Conservation (phyloP, 805 yeast genomes). For the Candida silvatica region DNA sequence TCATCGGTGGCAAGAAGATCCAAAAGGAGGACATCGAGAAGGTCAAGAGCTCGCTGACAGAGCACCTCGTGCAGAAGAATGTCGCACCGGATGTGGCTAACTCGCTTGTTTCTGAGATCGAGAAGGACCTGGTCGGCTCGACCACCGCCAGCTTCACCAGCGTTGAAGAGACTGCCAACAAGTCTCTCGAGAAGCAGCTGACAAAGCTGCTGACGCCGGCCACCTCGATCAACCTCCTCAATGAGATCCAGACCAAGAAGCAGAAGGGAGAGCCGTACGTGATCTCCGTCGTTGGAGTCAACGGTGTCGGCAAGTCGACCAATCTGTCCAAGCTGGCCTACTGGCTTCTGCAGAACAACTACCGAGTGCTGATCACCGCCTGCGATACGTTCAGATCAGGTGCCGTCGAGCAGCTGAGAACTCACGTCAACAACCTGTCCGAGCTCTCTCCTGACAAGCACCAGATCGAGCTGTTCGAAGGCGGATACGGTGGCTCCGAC, state of each 20-base stretch:
- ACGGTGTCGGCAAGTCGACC: slow-evolving; percentile 97
- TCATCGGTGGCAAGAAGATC: slow-evolving; percentile 64
- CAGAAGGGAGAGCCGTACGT: slow-evolving; percentile 61
- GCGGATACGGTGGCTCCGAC: slow-evolving; percentile 96
- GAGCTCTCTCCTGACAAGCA: slow-evolving; percentile 42
- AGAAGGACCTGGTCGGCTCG: slow-evolving; percentile 60
- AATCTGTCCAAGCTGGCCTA: slow-evolving; percentile 90
- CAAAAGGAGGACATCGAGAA: slow-evolving; percentile 56
- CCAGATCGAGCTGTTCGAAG: slow-evolving; percentile 74
- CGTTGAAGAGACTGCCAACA: slow-evolving; percentile 60
- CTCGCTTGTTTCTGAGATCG: slow-evolving; percentile 61
- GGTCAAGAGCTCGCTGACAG: slow-evolving; percentile 56
- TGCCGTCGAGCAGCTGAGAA: slow-evolving; percentile 95
- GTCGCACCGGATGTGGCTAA: slow-evolving; percentile 88
- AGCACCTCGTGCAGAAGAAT: slow-evolving; percentile 76
- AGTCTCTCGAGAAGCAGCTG: slow-evolving; percentile 51
- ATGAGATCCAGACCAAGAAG: slow-evolving; percentile 56
- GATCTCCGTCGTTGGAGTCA: slow-evolving; percentile 95
- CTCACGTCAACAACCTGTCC: slow-evolving; percentile 80
- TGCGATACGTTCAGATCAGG: slow-evolving; percentile 98
- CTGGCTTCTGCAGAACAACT: slow-evolving; percentile 88
- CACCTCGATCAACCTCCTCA: slow-evolving; percentile 77
- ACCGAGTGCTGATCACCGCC: slow-evolving; percentile 84
- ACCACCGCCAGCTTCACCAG: slow-evolving; percentile 70
- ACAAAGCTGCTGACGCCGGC: slow-evolving; percentile 84